Base-by-base conservation (phyloP, 805 yeast genomes). In the Wickerhamomyces silvicola region DNA sequence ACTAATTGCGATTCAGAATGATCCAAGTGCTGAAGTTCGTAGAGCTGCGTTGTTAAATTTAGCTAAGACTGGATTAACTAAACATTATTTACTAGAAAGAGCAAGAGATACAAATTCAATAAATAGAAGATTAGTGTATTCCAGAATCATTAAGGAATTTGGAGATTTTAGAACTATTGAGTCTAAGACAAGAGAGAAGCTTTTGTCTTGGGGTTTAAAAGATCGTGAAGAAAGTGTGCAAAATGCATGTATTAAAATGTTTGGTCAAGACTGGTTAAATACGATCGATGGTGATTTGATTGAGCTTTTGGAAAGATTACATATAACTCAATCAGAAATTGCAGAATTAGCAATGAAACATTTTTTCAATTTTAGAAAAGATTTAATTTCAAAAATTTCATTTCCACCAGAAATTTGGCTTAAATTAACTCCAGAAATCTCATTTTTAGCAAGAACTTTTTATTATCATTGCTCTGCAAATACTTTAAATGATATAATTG, bases 21-120 rank as follows among this genome's bases (percentile, higher is more conserved):
- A 90, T 57, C 72, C 84, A 3, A 80, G 81, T 46, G 78, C 95
- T 0, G 97, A 92, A 40, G 95, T 88, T 2, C 69, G 97, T 43
- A 68, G 95, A 38, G 87, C 94, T 0, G 90, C 90, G 0, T 59
- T 87, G 47, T 60, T 81, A 27, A 83, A 86, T 50, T 54, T 90
- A 20, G 75, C 69, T 16, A 79, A 77, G 43, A 70, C 69, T 25
- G 45, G 57, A 4, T 42, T 47, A 2, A 79, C 87, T 0, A 60
- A 73, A 13, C 75, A 80, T 1, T 67, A 64, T 35, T 60, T 86
- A 2, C 59, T 87, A 22, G 92, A 81, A 49, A 69, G 97, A 37
- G 94, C 95, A 1, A 69, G 94, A 36, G 98, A 90, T 56, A 65
- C 64, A 4, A 83, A 82, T 50, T 57, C 79, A 1, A 63, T 73